Base-by-base conservation (phyloP, 2,329 filamentous ascomycete genomes). In the Penicillium sp. region DNA sequence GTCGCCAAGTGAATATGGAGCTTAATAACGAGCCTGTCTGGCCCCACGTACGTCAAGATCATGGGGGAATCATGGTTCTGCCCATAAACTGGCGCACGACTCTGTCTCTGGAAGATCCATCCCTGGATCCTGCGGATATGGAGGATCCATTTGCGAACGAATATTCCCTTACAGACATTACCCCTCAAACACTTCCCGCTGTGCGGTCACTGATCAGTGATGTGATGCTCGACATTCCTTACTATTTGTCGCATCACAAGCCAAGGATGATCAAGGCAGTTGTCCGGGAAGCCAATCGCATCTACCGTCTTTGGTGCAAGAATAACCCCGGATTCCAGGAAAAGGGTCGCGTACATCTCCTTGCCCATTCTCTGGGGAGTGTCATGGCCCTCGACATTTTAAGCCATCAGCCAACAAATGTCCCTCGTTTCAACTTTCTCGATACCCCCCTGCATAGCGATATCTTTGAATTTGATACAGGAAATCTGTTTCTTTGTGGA, bases 181-280 rank as follows among this genome's bases (percentile, higher is more conserved):
- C 96, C 5, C 93, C 92, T 1, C 85, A 88, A 43, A 95, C 91
- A 0, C 90, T 99, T 29, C 93, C 93, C 0, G 92, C 91, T 1
- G 89, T 99, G n/a, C 88, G 95, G 46, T 91, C 90, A 69, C 87
- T 99, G 71, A 96, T 99, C 59, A 96, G 90, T 43, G 95, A 99
- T 72, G 91, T 99, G 66, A 97, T 99, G 91, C 88, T 98, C 49
- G 95, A 99, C 71, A 93, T 99, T 49, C 95, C 95, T 0, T 98
- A 96, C 71, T 99, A 98, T 76, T 88, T 99, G 77, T 98, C 93
- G 0, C 90, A 96, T 57, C 93, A 98, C 76, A 96, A 98, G 68
- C 85, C 88, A 4, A 96, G 92, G 74, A 98, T 99, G 93, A 90
- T 96, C 50, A 84, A 88, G 44, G 93, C 95, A 1, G 87, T 97